Evolutionary conservation across 257 asterid genomes (phyloP).

Genomic region (Apocynum venetum): DNA sequence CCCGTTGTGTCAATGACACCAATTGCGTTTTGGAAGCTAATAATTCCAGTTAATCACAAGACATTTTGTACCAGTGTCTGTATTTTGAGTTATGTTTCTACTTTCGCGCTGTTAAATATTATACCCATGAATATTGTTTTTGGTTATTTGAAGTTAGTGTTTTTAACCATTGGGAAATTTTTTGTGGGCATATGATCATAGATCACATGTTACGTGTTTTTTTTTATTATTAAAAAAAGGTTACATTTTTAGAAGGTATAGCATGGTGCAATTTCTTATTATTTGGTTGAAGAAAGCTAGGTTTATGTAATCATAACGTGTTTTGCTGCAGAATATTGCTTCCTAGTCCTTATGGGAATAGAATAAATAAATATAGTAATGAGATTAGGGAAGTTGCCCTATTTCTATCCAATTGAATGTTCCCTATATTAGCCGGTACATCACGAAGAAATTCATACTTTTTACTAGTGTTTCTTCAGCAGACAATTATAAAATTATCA

Average conservation of each 20-base stretch:
- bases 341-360: neutral
- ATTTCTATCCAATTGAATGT: neutral
- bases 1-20: neutral
- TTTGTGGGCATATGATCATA: too few relatives aligned
- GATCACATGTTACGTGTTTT: neutral
- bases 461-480: too few relatives aligned
- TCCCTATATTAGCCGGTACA: neutral
- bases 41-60: neutral
- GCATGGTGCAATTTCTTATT: too few relatives aligned
- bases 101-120: neutral
- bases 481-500: too few relatives aligned
- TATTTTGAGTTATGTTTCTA: neutral
- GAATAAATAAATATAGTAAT: neutral
- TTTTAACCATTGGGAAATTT: neutral
- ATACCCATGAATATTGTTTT: neutral
- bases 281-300: too few relatives aligned
- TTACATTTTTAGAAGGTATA: too few relatives aligned
- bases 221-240: too few relatives aligned
- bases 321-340: neutral
- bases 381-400: neutral
- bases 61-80: neutral
- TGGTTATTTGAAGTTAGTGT: neutral
- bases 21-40: neutral
- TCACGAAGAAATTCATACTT: neutral
- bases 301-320: neutral